A percentile compares a stretch with the other conserved stretches of the same genome.
Evolutionary conservation across 2,329 filamentous ascomycete genomes (phyloP).

Genomic region (Ophiobolus disseminans): DNA sequence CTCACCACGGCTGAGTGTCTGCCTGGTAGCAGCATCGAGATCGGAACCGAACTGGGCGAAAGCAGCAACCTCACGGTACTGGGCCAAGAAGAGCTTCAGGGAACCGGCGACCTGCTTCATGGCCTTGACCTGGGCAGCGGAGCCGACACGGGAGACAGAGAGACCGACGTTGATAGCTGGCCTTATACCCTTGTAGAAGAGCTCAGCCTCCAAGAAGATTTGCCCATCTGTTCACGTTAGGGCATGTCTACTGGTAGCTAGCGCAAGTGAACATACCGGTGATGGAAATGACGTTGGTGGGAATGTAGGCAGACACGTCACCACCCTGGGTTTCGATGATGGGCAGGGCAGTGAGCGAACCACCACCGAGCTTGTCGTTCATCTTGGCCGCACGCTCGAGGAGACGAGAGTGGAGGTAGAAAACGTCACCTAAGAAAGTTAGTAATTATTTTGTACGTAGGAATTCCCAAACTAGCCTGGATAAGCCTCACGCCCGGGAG

Average conservation of each 20-base stretch:
- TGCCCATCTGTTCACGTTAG: constrained; percentile 68
- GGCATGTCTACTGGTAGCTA: neutral
- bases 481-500: constrained; percentile 63
- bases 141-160: constrained; percentile 99
- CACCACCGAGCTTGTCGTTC: constrained; percentile 92
- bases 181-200: constrained; percentile 99
- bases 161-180: constrained; percentile 99
- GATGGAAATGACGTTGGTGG: constrained; percentile 99
- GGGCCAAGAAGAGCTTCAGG: constrained; percentile 99
- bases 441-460: too few relatives aligned
- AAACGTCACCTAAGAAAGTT: constrained; percentile 88
- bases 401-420: constrained; percentile 70
- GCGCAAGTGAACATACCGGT: constrained; percentile 60
- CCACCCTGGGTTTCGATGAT: constrained; percentile 98
- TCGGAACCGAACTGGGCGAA: constrained; percentile 99
- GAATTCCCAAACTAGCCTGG: too few relatives aligned
- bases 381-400: constrained; percentile 99
- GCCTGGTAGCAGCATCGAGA: constrained; percentile 98
- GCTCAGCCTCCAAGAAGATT: constrained; percentile 98
- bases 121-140: constrained; percentile 98
- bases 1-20: constrained; percentile 97
- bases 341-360: constrained; percentile 95
- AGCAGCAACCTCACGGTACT: constrained; percentile 99
- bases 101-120: constrained; percentile 99
- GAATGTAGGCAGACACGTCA: constrained; percentile 99